Percentiles rank a stretch among this genome's conserved stretches.
phyloP scores from a whole-genome alignment of 129 eudicot species.

The Tagetes erecta region DNA sequence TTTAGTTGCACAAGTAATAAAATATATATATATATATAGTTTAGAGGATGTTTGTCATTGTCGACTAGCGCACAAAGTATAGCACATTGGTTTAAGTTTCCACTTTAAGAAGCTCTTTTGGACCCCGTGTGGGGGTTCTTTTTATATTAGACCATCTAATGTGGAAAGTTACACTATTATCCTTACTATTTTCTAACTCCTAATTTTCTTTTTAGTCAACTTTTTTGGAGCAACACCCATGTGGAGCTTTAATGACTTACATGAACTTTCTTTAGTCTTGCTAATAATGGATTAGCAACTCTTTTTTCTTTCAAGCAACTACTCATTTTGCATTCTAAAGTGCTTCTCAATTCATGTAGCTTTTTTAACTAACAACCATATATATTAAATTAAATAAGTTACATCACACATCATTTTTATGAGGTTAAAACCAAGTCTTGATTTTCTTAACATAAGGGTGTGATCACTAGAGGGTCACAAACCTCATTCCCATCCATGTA shows the following conservation, averaged over 20 bases:
- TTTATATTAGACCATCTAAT: neutral
- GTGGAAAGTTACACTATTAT: neutral
- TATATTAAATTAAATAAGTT: too few relatives aligned
- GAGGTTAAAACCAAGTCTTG: too few relatives aligned
- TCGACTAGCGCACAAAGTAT: neutral
- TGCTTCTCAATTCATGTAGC: neutral
- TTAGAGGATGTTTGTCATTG: neutral
- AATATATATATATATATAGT: neutral
- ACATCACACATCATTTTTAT: too few relatives aligned
- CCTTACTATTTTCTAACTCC: neutral
- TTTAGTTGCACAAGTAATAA: too few relatives aligned
- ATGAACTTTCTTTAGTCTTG: neutral
- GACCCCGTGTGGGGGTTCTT: neutral
- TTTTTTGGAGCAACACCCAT: neutral
- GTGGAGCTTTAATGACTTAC: neutral
- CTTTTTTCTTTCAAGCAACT: neutral
- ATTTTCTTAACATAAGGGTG: too few relatives aligned
- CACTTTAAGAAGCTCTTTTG: neutral
- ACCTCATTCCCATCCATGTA: too few relatives aligned
- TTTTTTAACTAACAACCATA: neutral
- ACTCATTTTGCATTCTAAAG: neutral
- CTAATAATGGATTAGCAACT: neutral
- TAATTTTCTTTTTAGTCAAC: neutral
- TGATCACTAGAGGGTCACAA: too few relatives aligned
- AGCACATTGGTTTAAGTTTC: conserved; percentile 6